These are phyloP conservation scores for Aspergillus ruber DNA, from an alignment of 2,329 filamentous ascomycete genomes.

Conservation along the genomic window DNA sequence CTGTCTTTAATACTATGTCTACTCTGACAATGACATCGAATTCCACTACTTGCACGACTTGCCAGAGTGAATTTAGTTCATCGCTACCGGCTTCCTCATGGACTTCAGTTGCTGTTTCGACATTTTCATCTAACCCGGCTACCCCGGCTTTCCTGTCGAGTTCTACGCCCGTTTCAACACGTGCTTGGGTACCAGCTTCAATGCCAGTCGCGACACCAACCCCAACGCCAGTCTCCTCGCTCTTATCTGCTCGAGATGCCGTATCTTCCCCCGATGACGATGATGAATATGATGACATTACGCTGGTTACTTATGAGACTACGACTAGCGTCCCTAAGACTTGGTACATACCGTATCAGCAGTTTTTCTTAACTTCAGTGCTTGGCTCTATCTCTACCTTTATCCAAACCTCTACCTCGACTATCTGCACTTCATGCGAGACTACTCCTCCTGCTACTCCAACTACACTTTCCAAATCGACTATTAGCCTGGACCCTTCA, in stretches of 20 bases:
- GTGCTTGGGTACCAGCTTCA: neutral
- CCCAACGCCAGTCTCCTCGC: neutral
- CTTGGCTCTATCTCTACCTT: too few relatives aligned
- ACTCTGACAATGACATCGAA: conserved; percentile 27
- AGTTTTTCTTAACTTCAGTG: too few relatives aligned
- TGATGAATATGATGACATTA: too few relatives aligned
- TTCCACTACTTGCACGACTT: conserved; percentile 5
- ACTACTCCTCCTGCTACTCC: neutral
- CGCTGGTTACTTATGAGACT: neutral
- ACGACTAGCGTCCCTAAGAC: neutral
- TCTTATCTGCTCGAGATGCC: too few relatives aligned
- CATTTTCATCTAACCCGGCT: neutral
- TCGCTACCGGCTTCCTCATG: conserved; percentile 3
- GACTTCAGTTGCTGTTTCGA: neutral
- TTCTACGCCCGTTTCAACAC: neutral
- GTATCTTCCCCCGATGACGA: too few relatives aligned
- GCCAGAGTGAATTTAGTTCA: too few relatives aligned
- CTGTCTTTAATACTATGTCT: conserved; percentile 54
- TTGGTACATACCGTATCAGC: neutral
- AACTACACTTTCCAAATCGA: neutral
- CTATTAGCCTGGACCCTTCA: neutral
- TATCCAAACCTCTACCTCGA: too few relatives aligned
- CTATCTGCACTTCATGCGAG: neutral
- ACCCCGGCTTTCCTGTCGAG: neutral
- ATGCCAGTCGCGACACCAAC: neutral